Base-by-base conservation (phyloP, 805 yeast species). In the Clavispora asparagi region DNA sequence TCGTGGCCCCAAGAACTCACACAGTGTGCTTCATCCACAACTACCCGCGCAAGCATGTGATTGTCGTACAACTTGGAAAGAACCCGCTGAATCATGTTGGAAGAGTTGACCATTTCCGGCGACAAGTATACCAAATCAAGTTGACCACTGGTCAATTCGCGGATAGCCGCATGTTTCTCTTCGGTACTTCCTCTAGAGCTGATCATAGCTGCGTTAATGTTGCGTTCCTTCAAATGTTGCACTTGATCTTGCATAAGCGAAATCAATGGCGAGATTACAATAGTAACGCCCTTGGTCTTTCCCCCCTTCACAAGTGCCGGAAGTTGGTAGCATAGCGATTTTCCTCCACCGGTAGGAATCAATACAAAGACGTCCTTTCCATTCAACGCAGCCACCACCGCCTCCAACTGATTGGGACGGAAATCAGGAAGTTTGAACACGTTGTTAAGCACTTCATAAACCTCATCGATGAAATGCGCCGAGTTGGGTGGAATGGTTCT, bases 291-390 rank as follows among this genome's bases (percentile, higher is more conserved):
- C 14, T 67, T 68, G 0, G 96, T 87, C 19, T 63, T 72, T 1
- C 97, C 97, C 1, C 83, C 73, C 37, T 74, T 72, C 1, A 92
- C 82, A 39, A 94, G 71, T 0, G 99, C 97, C 0, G 99, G 98
- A 32, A 94, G 72, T 64, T 94, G 99, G 64, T 91, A 94, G 62
- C 99, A 94, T 28, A 94, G 67, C 0, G 98, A 91, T 61, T 94
- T 94, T 42, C 99, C 99, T 42, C 99, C 99, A 33, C 99, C 99
- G 0, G 99, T 94, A 0, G 99, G 99, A 96, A 94, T 92, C 56
- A 94, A 71, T 1, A 94, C 97, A 67, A 94, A 89, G 0, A 87
- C 96, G 63, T 94, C 99, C 39, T 77, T 75, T 1, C 97, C 96
- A 6, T 77, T 62, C 28, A 83, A 59, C 28, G 87, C 83, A 1